Base-by-base conservation (phyloP, 805 yeast genomes). In the Saturnispora mendoncae region DNA sequence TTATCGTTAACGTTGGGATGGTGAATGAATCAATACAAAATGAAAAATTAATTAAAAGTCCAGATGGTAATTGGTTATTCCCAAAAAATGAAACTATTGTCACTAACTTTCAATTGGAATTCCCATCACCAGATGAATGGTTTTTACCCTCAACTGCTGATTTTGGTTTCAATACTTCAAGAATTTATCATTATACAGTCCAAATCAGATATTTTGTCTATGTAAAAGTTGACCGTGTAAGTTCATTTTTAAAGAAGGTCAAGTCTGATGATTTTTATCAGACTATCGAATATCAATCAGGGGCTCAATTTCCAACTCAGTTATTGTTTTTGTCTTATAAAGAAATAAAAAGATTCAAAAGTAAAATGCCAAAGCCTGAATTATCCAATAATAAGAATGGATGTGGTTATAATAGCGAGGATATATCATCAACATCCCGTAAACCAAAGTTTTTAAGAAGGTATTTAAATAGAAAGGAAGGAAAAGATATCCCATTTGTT, bases 81-180 rank as follows among this genome's bases (percentile, higher is more conserved):
- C 34, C 33, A 37, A 37, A 30, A 9, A 30, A 31, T 12, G 32
- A 36, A n/a, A 15, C 35, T 6, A 13, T 41, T 9, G 17, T 32
- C 2, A 17, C 28, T 13, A 32, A 23, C 17, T 35, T 41, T 27
- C 17, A 41, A 13, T 7, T 41, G 6, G 13, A 23, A 6, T 41
- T 41, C 23, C 44, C 44, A 13, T 21, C 39, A 10, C 31, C 38
- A 4, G 33, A 28, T 8, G 32, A 36, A 25, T 15, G 34, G 19
- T 31, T 21, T 18, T 24, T 41, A 24, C 44, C 44, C 1, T 30
- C 40, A 1, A 28, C 44, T 15, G 10, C n/a, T 12, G 21, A 14
- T 14, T 9, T 3, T 4, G 7, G n/a, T 5, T 9, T 25, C 14
- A 17, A 24, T 10, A 5, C 15, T 13, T 15, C n/a, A 13, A 6